Percentiles rank a stretch among this genome's conserved stretches.
Evolutionary conservation across 169 alveolate genomes (phyloP).

Genomic region (Eimeria maxima): DNA sequence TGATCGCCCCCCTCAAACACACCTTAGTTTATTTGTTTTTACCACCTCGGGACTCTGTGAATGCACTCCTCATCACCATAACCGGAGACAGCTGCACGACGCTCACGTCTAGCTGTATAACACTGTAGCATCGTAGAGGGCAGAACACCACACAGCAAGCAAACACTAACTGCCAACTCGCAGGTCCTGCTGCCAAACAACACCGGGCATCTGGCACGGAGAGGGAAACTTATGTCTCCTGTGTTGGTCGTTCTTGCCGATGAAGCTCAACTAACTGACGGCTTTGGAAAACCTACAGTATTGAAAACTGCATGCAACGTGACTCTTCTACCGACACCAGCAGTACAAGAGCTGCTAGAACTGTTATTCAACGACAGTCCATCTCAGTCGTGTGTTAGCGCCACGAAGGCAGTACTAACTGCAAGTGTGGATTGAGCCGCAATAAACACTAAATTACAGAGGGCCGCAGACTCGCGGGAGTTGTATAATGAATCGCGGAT

Average conservation of each 20-base stretch:
- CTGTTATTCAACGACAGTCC: too few species aligned
- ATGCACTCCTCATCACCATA: too few species aligned
- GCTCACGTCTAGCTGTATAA: neutral
- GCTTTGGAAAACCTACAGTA: neutral
- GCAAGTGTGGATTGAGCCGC: neutral
- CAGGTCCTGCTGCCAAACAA: neutral
- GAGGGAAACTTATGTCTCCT: too few species aligned
- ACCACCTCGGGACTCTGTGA: too few species aligned
- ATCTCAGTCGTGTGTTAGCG: neutral
- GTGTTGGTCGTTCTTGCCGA: neutral
- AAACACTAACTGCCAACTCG: neutral
- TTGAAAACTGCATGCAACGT: neutral
- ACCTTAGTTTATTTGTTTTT: too few species aligned
- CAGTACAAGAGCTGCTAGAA: too few species aligned
- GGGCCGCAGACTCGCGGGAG: slow-evolving; percentile 9
- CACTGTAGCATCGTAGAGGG: neutral
- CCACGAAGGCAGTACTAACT: too few species aligned
- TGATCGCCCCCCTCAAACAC: too few species aligned
- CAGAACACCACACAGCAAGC: neutral
- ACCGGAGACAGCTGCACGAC: neutral
- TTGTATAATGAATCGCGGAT: neutral
- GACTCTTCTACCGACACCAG: too few species aligned
- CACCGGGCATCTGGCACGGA: too few species aligned
- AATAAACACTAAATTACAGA: neutral
- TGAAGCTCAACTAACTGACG: neutral